Base-by-base conservation (phyloP, 164 flowering plant genomes). In the Magnolia officinalis region DNA sequence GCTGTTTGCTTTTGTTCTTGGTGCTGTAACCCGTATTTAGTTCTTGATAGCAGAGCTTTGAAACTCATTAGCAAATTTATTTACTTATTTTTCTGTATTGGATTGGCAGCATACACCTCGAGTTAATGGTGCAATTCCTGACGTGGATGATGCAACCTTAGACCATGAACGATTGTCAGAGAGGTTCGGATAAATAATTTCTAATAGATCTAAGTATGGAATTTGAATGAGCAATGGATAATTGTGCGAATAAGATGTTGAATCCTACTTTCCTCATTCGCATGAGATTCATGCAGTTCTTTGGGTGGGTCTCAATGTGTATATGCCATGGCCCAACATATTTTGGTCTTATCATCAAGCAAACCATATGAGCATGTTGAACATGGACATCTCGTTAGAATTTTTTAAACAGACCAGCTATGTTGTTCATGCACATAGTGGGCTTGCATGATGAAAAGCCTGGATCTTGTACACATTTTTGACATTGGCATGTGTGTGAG, bases 71-170 rank as follows among this genome's bases (percentile, higher is more conserved):
- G 23, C 16, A n/a, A 37, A 63, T 68, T 70, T 19, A 16, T 79
- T 77, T 31, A n/a, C 20, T 70, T 10, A 10, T 55, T 55, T 55
- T 55, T 16, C 61, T 55, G 16, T 68, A 26, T 68, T 55, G 45
- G 49, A 69, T 80, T 86, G 75, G 80, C 90, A 94, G 98, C 98
- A 90, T 83, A 92, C 97, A 11, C 98, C 98, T 63, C 89, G 96
- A 31, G 85, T 94, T 49, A 90, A 87, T 84, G 88, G 89, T 68
- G 83, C 83, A 78, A 94, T 94, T 80, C 98, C 98, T 74, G 90
- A 89, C 81, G 84, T 89, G 29, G 84, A 86, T 82, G 93, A 89
- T 85, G 97, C 97, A 61, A 87, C 90, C 63, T 84, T 90, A 71
- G 96, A 94, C 77, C 98, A 94, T 81, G 93, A 81, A 63, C 82